Evolutionary conservation across 2,329 filamentous ascomycete species (phyloP).

Genomic region (Calonectria pseudoturangicola): DNA sequence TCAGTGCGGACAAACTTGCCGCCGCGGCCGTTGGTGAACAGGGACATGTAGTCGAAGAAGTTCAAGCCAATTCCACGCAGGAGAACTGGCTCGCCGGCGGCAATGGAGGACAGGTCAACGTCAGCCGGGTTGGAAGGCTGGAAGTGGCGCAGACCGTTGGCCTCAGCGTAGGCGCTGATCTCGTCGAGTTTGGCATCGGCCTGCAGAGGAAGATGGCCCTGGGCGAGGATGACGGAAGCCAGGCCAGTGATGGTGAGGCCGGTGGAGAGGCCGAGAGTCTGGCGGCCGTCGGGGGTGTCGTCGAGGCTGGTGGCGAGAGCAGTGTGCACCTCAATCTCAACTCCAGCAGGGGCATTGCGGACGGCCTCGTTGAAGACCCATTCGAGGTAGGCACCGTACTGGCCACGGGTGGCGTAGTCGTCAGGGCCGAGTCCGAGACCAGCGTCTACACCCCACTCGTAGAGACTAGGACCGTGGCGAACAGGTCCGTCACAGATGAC

Average conservation of each 20-base stretch:
- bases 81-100: slow-evolving; percentile 4
- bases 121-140: slow-evolving; percentile 15
- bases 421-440: slow-evolving; percentile 16
- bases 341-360: neutral
- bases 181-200: neutral
- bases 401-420: slow-evolving; percentile 12
- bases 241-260: slow-evolving; percentile 8
- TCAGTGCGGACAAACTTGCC: slow-evolving; percentile 16
- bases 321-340: slow-evolving; percentile 3
- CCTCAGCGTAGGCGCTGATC: neutral
- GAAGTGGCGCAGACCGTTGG: slow-evolving; percentile 20
- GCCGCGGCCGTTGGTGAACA: slow-evolving; percentile 20
- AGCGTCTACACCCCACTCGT: slow-evolving; percentile 6
- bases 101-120: neutral
- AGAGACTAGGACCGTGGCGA: neutral
- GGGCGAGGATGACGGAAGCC: slow-evolving; percentile 6
- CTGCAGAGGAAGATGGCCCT: slow-evolving; percentile 13
- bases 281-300: slow-evolving; percentile 6
- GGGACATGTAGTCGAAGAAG: slow-evolving; percentile 24
- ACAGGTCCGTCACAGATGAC: slow-evolving; percentile 10
- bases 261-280: slow-evolving; percentile 20
- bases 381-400: slow-evolving; percentile 18
- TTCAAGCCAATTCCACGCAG: slow-evolving; percentile 5
- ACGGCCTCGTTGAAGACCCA: slow-evolving; percentile 13
- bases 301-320: slow-evolving; percentile 15